Percentiles rank a stretch among this genome's conserved stretches.
phyloP scores from a whole-genome alignment of 352 stramenopile species.

The Phytophthora rubi region DNA sequence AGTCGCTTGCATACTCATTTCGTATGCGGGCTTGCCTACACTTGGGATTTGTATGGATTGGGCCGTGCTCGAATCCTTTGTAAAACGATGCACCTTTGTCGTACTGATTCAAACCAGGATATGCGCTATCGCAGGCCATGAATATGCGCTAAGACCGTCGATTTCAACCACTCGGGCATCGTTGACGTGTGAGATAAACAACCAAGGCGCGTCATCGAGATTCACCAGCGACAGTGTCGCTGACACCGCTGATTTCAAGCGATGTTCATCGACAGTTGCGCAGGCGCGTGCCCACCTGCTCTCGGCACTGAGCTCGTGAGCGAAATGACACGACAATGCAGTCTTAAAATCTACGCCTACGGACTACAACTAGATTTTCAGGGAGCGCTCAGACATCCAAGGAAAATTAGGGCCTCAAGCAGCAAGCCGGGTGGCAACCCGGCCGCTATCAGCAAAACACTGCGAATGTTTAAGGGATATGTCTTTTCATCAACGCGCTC shows the following conservation, averaged over 20 bases:
- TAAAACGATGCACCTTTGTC: conserved; percentile 13
- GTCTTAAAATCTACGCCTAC: background rate
- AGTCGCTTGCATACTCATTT: conserved; percentile 19
- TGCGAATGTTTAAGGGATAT: conserved; percentile 88
- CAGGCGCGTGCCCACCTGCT: background rate
- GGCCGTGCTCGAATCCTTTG: background rate
- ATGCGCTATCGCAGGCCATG: background rate
- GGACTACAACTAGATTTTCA: background rate
- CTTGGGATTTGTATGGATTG: conserved; percentile 1
- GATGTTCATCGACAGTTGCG: conserved; percentile 6
- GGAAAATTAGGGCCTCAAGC: conserved; percentile 74
- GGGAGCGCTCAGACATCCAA: conserved; percentile 51
- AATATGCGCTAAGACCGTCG: background rate
- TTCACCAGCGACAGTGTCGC: conserved; percentile 14
- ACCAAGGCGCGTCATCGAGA: conserved; percentile 13
- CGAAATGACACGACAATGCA: conserved; percentile 10
- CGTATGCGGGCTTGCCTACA: background rate
- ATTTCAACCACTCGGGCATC: background rate
- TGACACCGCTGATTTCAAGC: conserved; percentile 1
- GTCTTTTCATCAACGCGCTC: conserved; percentile 75
- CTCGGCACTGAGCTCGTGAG: background rate
- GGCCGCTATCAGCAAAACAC: conserved; percentile 79
- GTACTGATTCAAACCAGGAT: background rate
- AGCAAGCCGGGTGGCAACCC: conserved; percentile 68
- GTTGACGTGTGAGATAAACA: background rate